Evolutionary conservation across 2,329 filamentous ascomycete species (phyloP), one percentile per base, ranked within the genome.

Genomic region (Emmonsiellopsis sp.): DNA sequence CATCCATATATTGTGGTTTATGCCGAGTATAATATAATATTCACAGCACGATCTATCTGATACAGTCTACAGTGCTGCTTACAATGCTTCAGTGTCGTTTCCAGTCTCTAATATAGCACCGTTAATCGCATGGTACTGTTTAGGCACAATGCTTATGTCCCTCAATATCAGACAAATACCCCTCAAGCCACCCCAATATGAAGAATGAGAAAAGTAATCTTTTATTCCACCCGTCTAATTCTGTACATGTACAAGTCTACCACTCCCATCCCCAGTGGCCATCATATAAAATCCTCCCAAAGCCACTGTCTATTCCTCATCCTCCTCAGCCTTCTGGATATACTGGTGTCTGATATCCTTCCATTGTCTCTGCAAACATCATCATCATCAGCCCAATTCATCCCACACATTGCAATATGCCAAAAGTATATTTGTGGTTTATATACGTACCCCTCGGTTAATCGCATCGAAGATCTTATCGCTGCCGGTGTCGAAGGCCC

Each of bases 341-440:
- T 95, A 98, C 75, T 81, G 85, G 73, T 85, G 77, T 77, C 94
- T 92, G 79, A 98, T 96, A 73, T 98, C 93, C 82, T 96, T 96
- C 93, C 93, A 97, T 94, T 96, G 92, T 68, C 92, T 89, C 92
- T 97, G 68, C 64, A 55, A 9, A 13, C 20, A 45, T 50, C 16
- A 49, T 37, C 55, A 59, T 60, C 47, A 60, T 61, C 44, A 54
- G 52, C 32, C 48, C 11, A 45, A 30, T 26, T 8, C 5, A 16
- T 41, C 51, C 55, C 51, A 55, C 47, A 26, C 8, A 40, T 34
- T 37, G 11, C 13, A 20, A 41, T 42, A 43, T 47, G 11, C 13
- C 15, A 51, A 41, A 46, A 7, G 31, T 7, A 50, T 34, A 20
- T 38, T 13, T 26, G 44, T 32, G 46, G 53, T 54, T 16, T 32